These are phyloP conservation scores for Pythium aquatile DNA, from an alignment of 352 stramenopile genomes.

Conservation along the genomic window DNA sequence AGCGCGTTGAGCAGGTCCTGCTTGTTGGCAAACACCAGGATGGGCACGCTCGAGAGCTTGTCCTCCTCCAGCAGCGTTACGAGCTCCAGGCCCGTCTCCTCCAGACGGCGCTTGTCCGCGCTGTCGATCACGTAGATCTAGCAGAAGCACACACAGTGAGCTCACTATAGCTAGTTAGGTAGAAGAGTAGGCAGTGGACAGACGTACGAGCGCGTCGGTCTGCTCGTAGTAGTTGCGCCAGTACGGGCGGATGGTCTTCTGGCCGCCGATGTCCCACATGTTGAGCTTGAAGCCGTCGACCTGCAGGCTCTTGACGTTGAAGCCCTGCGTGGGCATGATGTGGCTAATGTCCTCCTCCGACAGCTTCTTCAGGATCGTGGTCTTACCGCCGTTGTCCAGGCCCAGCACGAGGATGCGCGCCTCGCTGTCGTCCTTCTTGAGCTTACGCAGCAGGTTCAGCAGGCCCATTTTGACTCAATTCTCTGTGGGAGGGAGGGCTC, in stretches of 20 bases:
- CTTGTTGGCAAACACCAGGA: constrained; percentile 97
- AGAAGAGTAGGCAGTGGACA: not conserved
- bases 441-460: constrained; percentile 93
- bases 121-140: constrained; percentile 96
- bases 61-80: constrained; percentile 93
- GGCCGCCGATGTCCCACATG: constrained; percentile 98
- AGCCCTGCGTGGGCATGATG: constrained; percentile 94
- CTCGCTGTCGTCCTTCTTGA: constrained; percentile 95
- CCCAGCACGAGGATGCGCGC: constrained; percentile 94
- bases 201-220: constrained; percentile 88
- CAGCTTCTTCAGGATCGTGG: constrained; percentile 96
- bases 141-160: not conserved
- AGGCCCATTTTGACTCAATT: constrained; percentile 72
- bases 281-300: constrained; percentile 97
- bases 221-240: constrained; percentile 99
- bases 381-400: constrained; percentile 96
- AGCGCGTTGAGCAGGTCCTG: constrained; percentile 94
- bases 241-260: constrained; percentile 99
- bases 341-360: constrained; percentile 93
- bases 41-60: constrained; percentile 90
- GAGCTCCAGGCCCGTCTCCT: constrained; percentile 93
- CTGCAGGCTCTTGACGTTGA: constrained; percentile 97
- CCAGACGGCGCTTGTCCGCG: constrained; percentile 88
- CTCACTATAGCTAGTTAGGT: not conserved
- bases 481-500: constrained; percentile 7